Evolutionary conservation across 1,284 basidiomycete genomes (phyloP).

Genomic region (Schizophyllum amplum): DNA sequence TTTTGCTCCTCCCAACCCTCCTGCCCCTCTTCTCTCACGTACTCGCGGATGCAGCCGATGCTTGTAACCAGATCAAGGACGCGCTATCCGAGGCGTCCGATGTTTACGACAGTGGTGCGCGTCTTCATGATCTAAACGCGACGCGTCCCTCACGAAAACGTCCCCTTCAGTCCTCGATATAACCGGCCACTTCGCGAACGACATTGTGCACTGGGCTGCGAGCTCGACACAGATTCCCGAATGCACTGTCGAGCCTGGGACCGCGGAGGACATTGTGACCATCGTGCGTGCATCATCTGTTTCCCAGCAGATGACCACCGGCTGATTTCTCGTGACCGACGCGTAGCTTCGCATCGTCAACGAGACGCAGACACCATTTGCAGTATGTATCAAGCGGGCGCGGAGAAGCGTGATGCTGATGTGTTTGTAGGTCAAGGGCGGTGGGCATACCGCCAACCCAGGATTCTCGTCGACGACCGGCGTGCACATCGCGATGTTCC

Average conservation of each 20-base stretch:
- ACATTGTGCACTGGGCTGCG: constrained; percentile 23
- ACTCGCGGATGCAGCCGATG: background rate
- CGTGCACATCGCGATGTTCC: constrained; percentile 41
- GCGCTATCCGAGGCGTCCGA: background rate
- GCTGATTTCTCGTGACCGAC: background rate
- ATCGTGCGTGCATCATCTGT: constrained; percentile 22
- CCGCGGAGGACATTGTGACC: constrained; percentile 22
- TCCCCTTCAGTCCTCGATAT: background rate
- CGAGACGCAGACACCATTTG: constrained; percentile 8
- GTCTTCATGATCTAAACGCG: background rate
- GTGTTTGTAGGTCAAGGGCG: constrained; percentile 36
- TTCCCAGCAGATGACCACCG: background rate
- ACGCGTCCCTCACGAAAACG: background rate
- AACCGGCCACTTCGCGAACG: constrained; percentile 2
- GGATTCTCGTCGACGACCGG: constrained; percentile 45
- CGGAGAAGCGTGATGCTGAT: background rate
- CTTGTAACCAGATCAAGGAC: background rate
- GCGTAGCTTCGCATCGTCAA: constrained; percentile 4
- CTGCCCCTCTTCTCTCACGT: background rate
- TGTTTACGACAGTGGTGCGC: background rate
- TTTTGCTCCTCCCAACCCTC: background rate
- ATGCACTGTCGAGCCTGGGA: constrained; percentile 31
- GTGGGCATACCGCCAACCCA: constrained; percentile 38
- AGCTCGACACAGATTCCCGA: constrained; percentile 21
- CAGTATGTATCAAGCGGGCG: background rate